Evolutionary conservation across 257 asterid species (phyloP).

Genomic region (Solanum peruvianum): DNA sequence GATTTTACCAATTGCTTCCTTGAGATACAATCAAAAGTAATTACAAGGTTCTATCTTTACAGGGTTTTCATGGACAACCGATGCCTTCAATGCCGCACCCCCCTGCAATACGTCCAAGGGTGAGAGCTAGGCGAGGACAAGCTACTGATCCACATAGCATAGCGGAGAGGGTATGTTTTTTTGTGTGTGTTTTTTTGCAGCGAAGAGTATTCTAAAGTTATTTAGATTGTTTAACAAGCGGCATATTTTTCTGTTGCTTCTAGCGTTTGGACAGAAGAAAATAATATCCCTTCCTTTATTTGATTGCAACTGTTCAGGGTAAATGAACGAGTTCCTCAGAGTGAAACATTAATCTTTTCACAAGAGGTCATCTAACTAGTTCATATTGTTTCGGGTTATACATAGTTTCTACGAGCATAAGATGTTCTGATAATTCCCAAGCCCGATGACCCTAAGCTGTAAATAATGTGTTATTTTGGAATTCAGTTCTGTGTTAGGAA

Average conservation of each 20-base stretch:
- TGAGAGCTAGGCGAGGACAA: conserved; percentile 98
- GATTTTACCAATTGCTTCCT: background rate
- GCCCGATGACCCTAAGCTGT: background rate
- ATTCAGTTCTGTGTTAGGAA: background rate
- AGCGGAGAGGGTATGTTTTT: conserved; percentile 82
- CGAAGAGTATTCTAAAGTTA: background rate
- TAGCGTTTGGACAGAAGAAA: background rate
- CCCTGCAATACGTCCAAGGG: conserved; percentile 86
- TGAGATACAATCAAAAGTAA: background rate
- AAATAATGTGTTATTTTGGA: background rate
- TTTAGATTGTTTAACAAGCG: background rate
- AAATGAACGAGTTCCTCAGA: background rate
- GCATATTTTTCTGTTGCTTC: background rate
- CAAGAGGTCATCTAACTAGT: background rate
- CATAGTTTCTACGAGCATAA: background rate
- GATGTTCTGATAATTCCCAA: background rate
- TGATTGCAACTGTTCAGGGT: background rate
- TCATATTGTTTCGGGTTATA: background rate
- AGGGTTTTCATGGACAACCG: conserved; percentile 84
- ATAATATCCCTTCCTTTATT: background rate
- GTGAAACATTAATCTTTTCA: background rate
- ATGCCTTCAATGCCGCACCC: conserved; percentile 67
- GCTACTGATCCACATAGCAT: conserved; percentile 99
- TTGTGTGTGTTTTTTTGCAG: background rate
- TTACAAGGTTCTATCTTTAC: background rate